Base-by-base conservation (phyloP, 2,329 filamentous ascomycete species). In the Plectosphaerella plurivora region DNA sequence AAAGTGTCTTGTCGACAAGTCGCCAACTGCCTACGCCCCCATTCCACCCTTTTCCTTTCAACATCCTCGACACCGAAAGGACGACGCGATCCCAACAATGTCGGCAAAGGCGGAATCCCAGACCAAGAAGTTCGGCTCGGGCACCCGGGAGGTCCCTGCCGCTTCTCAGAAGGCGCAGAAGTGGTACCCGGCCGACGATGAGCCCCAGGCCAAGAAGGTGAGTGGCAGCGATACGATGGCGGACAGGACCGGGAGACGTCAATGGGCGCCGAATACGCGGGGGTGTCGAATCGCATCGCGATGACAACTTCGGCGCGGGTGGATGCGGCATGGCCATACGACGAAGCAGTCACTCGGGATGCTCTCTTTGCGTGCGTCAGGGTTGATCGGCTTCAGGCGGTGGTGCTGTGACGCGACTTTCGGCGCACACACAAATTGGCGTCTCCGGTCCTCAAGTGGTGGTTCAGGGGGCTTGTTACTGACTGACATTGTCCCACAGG, bases 101-200 rank as follows among this genome's bases (percentile, higher is more conserved):
- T 88, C 87, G 81, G 78, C 78, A 67, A 86, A 88, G 84, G 81
- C 82, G 74, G 77, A 74, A 68, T 77, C 77, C 69, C 80, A 83
- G 79, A 89, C 87, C 72, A 96, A 96, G 90, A 93, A 89, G 84
- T 97, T 96, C 84, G 91, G 91, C 82, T 94, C 94, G 86, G 90
- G 90, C 79, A 89, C 90, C 81, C 87, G 93, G 82, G 84, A 88
- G 77, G 87, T 97, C 76, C 91, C 89, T 76, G 85, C 89, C 77
- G 76, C 82, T 77, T 82, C 83, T 73, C 86, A 96, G 78, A 96
- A 95, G 89, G 93, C 93, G 70, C 86, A 89, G 84, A 97, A 97
- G 83, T 99, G 93, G 91, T 99, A 99, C 82, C 90, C 91, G 76
- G 89, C 91, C 73, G 89, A 95, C 77, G 93, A 97, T 78, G 89